Base-by-base conservation (phyloP, 129 eudicot genomes). In the Gnaphalium uliginosum region DNA sequence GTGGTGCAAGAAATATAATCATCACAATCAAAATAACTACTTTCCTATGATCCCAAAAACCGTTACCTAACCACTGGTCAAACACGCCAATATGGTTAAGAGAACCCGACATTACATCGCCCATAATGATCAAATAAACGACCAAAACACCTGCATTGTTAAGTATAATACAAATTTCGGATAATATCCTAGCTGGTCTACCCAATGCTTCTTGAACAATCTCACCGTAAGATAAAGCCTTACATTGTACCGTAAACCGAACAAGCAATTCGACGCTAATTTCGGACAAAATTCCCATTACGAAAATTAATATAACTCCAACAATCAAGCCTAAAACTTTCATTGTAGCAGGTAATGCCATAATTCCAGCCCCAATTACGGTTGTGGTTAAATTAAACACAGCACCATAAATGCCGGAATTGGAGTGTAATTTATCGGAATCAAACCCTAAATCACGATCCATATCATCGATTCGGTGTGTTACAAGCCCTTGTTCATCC, bases 271-370 rank as follows among this genome's bases (percentile, higher is more conserved):
- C 96, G 22, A 92, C 89, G 76, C 98, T 92, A 46, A 92, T 66
- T 63, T 92, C 98, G 0, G 98, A 87, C 51, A 89, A 73, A 72
- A 92, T 29, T 11, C 96, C 98, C 85, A 92, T 92, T 35, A 92
- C 23, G 39, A 87, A 53, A 43, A 92, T 92, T 81, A 92, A 33
- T 18, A 80, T 26, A 24, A 87, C 66, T 25, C 98, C 98, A 10
- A 81, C 54, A 78, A 82, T 76, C 70, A 92, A 74, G 2, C 98
- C 98, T 62, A 89, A 63, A 66, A 92, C 98, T 69, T 87, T 89
- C 98, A 92, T 92, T 35, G 98, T 83, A 22, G 98, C 96, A 13
- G 98, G 98, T 51, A 92, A 69, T 15, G 98, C 98, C 98, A 92
- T 92, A 66, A 92, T 89, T 27, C 98, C 98, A n/a, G 98, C 98